Percentiles rank a stretch among this genome's conserved stretches.
These are phyloP conservation scores for Cutaneotrichosporon sp. DNA, from an alignment of 1,284 basidiomycete species.

Conservation along the genomic window DNA sequence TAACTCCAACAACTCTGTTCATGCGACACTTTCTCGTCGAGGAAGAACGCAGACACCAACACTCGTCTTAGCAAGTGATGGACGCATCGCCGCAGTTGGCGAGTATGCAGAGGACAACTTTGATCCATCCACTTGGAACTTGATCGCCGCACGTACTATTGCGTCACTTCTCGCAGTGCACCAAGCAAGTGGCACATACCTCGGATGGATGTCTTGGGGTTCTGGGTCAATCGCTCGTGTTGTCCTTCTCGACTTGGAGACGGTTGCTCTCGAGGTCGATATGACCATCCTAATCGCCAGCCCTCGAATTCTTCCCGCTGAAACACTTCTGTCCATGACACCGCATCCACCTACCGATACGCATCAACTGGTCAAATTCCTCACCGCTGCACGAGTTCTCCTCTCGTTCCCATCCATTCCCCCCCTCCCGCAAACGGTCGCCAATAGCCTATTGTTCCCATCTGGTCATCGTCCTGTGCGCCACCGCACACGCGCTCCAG, in stretches of 20 bases:
- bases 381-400: background rate
- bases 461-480: background rate
- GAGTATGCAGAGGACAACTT: background rate
- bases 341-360: background rate
- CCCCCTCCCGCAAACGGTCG: background rate
- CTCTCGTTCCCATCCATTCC: background rate
- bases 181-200: background rate
- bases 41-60: background rate
- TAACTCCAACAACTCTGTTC: background rate
- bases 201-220: background rate
- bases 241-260: background rate
- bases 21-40: background rate
- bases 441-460: background rate
- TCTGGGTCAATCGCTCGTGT: background rate
- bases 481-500: background rate
- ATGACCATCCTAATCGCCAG: background rate
- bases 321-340: background rate
- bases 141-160: background rate
- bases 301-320: background rate
- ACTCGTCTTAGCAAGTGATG: background rate
- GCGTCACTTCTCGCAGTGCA: background rate
- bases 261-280: background rate
- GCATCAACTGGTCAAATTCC: background rate
- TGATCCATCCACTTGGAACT: background rate
- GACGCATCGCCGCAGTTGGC: background rate